A percentile compares a stretch with the other conserved stretches of the same genome.
Conservation (phyloP, 768 basidiomycete species). For the Suillus subluteus region DNA sequence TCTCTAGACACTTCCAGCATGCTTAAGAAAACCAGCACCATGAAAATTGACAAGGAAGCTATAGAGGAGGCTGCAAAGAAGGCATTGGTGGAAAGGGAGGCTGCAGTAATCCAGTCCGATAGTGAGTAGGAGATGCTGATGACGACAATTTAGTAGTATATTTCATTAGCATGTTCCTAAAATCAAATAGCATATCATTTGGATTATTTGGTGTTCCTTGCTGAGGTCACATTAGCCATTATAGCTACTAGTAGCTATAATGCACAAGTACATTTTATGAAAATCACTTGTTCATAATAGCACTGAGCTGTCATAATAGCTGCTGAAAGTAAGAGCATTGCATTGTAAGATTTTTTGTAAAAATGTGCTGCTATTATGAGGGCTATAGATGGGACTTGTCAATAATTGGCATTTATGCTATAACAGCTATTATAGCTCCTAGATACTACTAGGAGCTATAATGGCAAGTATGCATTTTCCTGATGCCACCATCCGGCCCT, state of each 20-base stretch:
- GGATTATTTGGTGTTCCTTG: background rate
- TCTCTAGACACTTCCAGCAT: background rate
- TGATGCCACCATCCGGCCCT: no score
- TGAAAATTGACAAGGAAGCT: no score
- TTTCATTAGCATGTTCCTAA: background rate
- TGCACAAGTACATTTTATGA: background rate
- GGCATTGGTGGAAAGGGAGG: no score
- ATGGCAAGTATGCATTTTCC: background rate
- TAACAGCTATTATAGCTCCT: no score
- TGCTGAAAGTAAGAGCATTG: background rate
- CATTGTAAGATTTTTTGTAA: background rate
- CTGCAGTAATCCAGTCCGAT: background rate
- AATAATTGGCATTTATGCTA: background rate
- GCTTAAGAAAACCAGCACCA: no score
- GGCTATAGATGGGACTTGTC: background rate
- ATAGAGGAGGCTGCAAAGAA: no score
- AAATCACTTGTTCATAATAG: background rate
- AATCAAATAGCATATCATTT: background rate
- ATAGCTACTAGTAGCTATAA: background rate
- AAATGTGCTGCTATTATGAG: background rate
- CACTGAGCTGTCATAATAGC: background rate
- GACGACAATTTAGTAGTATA: background rate
- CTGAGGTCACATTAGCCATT: background rate
- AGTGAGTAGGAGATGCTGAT: background rate
- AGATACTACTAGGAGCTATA: background rate